Percentiles rank a stretch among this genome's conserved stretches.
These are phyloP conservation scores for Rhytidhysteron rufulum DNA, from an alignment of 2,329 filamentous ascomycete species.

Conservation along the genomic window DNA sequence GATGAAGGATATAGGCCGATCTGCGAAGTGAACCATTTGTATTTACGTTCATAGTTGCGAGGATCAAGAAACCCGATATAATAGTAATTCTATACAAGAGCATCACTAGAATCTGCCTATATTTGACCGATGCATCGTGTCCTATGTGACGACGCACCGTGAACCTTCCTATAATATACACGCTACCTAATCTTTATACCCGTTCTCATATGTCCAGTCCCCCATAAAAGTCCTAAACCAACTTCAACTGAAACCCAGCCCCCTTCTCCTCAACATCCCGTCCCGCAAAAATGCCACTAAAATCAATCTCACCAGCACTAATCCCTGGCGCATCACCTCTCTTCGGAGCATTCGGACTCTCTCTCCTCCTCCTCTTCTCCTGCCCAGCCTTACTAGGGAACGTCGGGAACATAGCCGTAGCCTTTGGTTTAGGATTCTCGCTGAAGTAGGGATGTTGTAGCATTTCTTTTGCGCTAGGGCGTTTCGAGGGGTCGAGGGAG, in stretches of 20 bases:
- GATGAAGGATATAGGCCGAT: too few species aligned
- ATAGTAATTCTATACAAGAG: too few species aligned
- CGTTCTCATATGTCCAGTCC: neutral
- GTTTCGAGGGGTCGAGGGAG: slow-evolving; percentile 65
- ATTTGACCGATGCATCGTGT: too few species aligned
- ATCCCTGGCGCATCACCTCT: slow-evolving; percentile 64
- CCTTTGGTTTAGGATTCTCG: slow-evolving; percentile 87
- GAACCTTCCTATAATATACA: too few species aligned
- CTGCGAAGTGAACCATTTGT: too few species aligned
- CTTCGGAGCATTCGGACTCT: slow-evolving; percentile 78
- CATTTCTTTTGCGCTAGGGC: slow-evolving; percentile 70
- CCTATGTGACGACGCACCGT: too few species aligned
- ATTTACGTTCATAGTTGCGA: too few species aligned
- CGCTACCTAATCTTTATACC: too few species aligned
- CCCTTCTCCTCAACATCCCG: slow-evolving; percentile 46
- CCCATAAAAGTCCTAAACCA: slow-evolving; percentile 13
- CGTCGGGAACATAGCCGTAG: slow-evolving; percentile 89
- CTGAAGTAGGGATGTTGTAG: slow-evolving; percentile 79
- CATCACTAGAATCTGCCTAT: too few species aligned
- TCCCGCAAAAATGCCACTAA: slow-evolving; percentile 48
- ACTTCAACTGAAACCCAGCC: slow-evolving; percentile 42
- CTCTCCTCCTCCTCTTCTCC: slow-evolving; percentile 69
- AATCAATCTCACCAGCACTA: slow-evolving; percentile 43
- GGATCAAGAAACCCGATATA: too few species aligned
- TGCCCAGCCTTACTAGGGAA: slow-evolving; percentile 94